A percentile compares a stretch with the other conserved stretches of the same genome.
Conservation (phyloP, 2,329 filamentous ascomycete species). For the Botrytis fragariae region DNA sequence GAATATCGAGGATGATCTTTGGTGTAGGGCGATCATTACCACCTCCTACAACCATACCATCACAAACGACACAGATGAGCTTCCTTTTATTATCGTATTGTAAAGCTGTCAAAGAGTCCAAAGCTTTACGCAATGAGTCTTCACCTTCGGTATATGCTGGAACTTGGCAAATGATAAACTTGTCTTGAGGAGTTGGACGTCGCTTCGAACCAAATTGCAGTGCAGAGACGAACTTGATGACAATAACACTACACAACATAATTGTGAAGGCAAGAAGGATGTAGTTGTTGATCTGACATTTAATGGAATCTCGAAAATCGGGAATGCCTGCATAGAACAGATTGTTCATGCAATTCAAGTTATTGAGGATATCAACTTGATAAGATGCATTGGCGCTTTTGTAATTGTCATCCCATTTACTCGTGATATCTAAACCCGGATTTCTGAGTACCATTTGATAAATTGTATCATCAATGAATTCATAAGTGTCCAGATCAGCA, state of each 20-base stretch:
- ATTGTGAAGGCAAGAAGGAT: slow-evolving; percentile 85
- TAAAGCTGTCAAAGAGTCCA: slow-evolving; percentile 90
- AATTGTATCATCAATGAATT: slow-evolving; percentile 70
- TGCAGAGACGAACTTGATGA: slow-evolving; percentile 86
- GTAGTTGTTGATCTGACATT: slow-evolving; percentile 87
- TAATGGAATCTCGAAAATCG: slow-evolving; percentile 76
- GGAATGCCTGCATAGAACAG: slow-evolving; percentile 78
- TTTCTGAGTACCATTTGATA: slow-evolving; percentile 69
- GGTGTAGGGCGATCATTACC: slow-evolving; percentile 96
- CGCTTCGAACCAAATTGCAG: slow-evolving; percentile 92
- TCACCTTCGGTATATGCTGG: slow-evolving; percentile 98
- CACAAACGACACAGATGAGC: slow-evolving; percentile 92
- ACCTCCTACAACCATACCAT: slow-evolving; percentile 93
- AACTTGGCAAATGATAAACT: slow-evolving; percentile 98
- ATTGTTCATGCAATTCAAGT: slow-evolving; percentile 76
- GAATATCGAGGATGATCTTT: slow-evolving; percentile 95
- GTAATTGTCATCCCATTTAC: slow-evolving; percentile 57
- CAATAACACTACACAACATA: slow-evolving; percentile 74
- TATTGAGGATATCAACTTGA: slow-evolving; percentile 56
- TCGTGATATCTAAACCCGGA: slow-evolving; percentile 75
- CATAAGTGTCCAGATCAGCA: slow-evolving; percentile 52
- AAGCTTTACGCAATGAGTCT: slow-evolving; percentile 85
- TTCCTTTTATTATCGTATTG: slow-evolving; percentile 99
- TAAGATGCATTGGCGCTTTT: slow-evolving; percentile 51
- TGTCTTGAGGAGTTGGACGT: slow-evolving; percentile 86